A percentile compares a stretch with the other conserved stretches of the same genome.
Evolutionary conservation across 352 stramenopile species (phyloP).

Genomic region (Phytopythium cucurbitacearum): DNA sequence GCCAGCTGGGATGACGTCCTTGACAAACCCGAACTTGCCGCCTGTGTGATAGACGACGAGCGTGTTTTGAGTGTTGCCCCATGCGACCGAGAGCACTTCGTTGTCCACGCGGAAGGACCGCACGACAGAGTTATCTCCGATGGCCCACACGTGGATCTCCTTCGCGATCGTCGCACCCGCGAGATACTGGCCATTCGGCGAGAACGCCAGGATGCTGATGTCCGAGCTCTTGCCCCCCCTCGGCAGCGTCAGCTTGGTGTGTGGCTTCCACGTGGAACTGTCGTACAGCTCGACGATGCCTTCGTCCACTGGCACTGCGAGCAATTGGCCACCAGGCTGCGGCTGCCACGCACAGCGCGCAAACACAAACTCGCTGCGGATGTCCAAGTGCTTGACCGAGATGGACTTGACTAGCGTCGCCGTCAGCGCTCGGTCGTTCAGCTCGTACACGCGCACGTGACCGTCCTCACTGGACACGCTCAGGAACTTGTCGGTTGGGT

Average conservation of each 20-base stretch:
- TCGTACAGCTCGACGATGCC: slow-evolving; percentile 68
- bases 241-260: slow-evolving; percentile 43
- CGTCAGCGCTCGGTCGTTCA: slow-evolving; percentile 31
- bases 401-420: slow-evolving; percentile 45
- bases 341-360: slow-evolving; percentile 66
- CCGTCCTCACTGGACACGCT: slow-evolving; percentile 65
- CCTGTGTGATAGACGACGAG: slow-evolving; percentile 57
- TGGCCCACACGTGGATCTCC: slow-evolving; percentile 68
- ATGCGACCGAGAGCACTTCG: slow-evolving; percentile 47
- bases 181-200: slow-evolving; percentile 74
- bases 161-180: slow-evolving; percentile 61
- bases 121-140: slow-evolving; percentile 45
- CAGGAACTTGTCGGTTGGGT: slow-evolving; percentile 58
- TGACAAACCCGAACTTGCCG: slow-evolving; percentile 59
- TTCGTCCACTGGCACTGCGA: slow-evolving; percentile 63
- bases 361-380: slow-evolving; percentile 59
- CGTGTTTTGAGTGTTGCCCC: slow-evolving; percentile 44
- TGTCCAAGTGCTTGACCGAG: slow-evolving; percentile 52
- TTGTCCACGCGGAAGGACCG: slow-evolving; percentile 63
- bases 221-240: slow-evolving; percentile 52
- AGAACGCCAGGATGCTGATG: slow-evolving; percentile 72
- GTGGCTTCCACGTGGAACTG: slow-evolving; percentile 37
- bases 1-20: slow-evolving; percentile 54
- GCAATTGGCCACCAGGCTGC: slow-evolving; percentile 16
- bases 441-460: slow-evolving; percentile 61